Evolutionary conservation across 2,329 filamentous ascomycete species (phyloP).

Genomic region (Zalaria sp.): DNA sequence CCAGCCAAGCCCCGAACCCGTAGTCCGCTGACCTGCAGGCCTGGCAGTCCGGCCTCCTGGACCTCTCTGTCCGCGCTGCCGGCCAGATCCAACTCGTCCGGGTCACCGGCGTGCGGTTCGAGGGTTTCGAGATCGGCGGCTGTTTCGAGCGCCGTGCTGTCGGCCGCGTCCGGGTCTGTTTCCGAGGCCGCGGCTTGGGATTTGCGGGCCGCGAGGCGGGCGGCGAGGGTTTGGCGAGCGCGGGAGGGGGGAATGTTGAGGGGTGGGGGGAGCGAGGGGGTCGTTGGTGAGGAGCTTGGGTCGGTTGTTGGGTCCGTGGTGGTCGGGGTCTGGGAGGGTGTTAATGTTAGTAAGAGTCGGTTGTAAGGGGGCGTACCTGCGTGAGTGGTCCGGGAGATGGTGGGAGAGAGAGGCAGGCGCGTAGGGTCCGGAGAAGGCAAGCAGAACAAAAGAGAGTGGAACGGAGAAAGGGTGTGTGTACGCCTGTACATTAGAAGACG

Average conservation of each 20-base stretch:
- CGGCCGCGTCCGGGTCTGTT: conserved; percentile 17
- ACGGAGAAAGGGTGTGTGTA: neutral
- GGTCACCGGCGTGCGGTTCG: conserved; percentile 1
- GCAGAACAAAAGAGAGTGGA: conserved; percentile 1
- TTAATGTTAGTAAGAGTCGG: conserved; percentile 4
- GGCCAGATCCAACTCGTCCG: conserved; percentile 7
- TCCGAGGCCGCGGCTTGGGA: conserved; percentile 13
- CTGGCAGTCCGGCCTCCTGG: conserved; percentile 5
- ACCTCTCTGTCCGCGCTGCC: conserved; percentile 2
- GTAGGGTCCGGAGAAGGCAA: neutral
- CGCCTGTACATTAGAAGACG: neutral
- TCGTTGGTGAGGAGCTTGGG: neutral
- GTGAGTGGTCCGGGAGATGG: conserved; percentile 1
- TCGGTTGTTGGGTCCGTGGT: no score
- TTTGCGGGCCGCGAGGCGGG: conserved; percentile 50
- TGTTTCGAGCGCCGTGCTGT: conserved; percentile 14
- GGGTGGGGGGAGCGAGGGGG: conserved; percentile 36
- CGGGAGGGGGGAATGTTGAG: conserved; percentile 77
- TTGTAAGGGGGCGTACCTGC: neutral
- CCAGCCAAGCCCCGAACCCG: conserved; percentile 3
- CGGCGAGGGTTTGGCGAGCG: conserved; percentile 80
- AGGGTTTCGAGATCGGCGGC: conserved; percentile 15
- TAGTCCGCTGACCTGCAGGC: conserved; percentile 13
- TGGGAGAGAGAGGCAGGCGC: neutral
- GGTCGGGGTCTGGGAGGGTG: neutral